These are phyloP conservation scores for Neolentinus lepideus DNA, from an alignment of 1,284 basidiomycete genomes.

Conservation along the genomic window DNA sequence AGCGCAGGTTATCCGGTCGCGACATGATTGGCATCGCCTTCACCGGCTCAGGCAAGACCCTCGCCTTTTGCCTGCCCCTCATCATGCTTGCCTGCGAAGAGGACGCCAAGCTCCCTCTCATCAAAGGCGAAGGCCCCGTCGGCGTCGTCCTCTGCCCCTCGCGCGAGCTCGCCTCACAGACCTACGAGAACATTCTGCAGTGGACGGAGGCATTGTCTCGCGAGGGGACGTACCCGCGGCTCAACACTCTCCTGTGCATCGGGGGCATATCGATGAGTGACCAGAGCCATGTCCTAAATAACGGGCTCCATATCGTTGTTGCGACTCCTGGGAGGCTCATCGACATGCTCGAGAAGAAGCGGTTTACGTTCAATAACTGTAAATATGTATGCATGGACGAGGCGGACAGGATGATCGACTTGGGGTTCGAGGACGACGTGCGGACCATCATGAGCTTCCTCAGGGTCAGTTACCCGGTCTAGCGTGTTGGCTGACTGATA, in stretches of 20 bases:
- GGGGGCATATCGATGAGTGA: slow-evolving; percentile 98
- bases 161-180: slow-evolving; percentile 90
- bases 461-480: slow-evolving; percentile 51
- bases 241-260: slow-evolving; percentile 89
- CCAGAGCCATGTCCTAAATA: slow-evolving; percentile 83
- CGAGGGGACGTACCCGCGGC: slow-evolving; percentile 74
- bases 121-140: slow-evolving; percentile 91
- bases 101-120: slow-evolving; percentile 84
- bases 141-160: slow-evolving; percentile 95
- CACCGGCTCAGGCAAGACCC: slow-evolving; percentile 66
- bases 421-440: slow-evolving; percentile 98
- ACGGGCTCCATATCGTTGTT: slow-evolving; percentile 93
- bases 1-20: slow-evolving; percentile 72
- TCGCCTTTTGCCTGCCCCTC: slow-evolving; percentile 89
- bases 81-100: slow-evolving; percentile 95
- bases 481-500: not conserved
- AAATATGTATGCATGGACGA: slow-evolving; percentile 98
- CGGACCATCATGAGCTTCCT: slow-evolving; percentile 98
- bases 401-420: slow-evolving; percentile 98
- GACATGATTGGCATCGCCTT: slow-evolving; percentile 93
- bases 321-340: slow-evolving; percentile 95
- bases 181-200: slow-evolving; percentile 86
- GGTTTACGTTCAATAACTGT: slow-evolving; percentile 88
- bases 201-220: slow-evolving; percentile 83
- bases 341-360: slow-evolving; percentile 94